Evolutionary conservation across 345 rosid species (phyloP), one percentile per base, ranked within the genome.

Genomic region (Rhizophora apiculata): DNA sequence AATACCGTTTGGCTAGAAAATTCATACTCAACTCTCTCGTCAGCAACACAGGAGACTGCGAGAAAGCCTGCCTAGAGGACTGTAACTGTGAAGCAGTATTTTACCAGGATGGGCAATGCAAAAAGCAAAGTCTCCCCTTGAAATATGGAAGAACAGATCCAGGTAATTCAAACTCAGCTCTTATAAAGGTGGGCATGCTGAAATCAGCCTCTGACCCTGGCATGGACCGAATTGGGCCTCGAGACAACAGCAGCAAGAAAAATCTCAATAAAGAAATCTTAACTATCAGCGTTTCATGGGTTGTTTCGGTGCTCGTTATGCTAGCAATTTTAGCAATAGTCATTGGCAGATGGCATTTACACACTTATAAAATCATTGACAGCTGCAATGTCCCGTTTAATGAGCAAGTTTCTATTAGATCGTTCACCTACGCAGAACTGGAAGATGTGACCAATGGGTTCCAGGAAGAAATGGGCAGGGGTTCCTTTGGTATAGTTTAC

Each of bases 401-500:
- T 3, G 68, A 69, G 66, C 69, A 62, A n/a, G 49, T 69, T 62
- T 48, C 72, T 6, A 60, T 37, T 32, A 48, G 58, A 62, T 57
- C 76, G 20, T 80, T 72, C 43, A 65, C 70, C 5, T 72, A 55
- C 27, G 66, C 46, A 6, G 78, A 80, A 16, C 68, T 80, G 2
- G 57, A 61, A 34, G 59, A 48, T 39, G 32, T 69, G 13, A 76
- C 83, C n/a, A 34, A 59, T 27, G 75, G 66, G 58, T 80, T 80
- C 32, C 22, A 30, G 22, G 71, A 76, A 67, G 70, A 72, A 62
- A 67, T 80, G 10, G 83, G 83, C 19, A 72, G 56, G 37, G 80
- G 78, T n/a, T 65, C 83, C 2, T 75, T 75, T 43, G 78, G 76
- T 26, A 72, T 64, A 26, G 85, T 78, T 32, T 75, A 78, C 48